These are phyloP conservation scores for Aureobasidium uvarum DNA, from an alignment of 2,329 filamentous ascomycete species.

Conservation along the genomic window DNA sequence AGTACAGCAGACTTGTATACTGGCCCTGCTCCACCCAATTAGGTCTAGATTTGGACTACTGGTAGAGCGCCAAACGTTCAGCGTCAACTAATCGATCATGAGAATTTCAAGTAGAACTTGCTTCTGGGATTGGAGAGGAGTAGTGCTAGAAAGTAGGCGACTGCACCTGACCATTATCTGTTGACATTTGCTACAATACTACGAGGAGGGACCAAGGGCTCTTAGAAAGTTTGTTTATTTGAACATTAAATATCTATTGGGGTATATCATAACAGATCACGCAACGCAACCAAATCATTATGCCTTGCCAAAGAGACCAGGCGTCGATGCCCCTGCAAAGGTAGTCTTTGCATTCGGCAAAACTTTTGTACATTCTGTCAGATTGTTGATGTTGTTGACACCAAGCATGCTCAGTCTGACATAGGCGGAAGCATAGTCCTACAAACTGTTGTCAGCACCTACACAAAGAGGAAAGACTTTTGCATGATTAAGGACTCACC, in stretches of 20 bases:
- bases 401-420: conserved; percentile 32
- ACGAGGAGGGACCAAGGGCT: no score
- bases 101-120: not conserved
- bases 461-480: not conserved
- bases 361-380: conserved; percentile 33
- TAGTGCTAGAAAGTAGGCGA: not conserved
- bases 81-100: not conserved
- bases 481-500: conserved; percentile 15
- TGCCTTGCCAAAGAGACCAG: not conserved
- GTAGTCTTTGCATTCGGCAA: conserved; percentile 29
- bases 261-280: not conserved
- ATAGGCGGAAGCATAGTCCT: conserved; percentile 34
- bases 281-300: not conserved
- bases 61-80: not conserved
- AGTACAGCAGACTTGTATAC: conserved; percentile 1
- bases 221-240: not conserved
- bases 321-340: conserved; percentile 12
- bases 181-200: no score
- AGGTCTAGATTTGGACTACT: not conserved
- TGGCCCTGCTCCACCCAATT: not conserved
- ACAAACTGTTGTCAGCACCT: conserved; percentile 2
- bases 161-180: not conserved
- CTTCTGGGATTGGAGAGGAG: not conserved
- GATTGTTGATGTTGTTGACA: conserved; percentile 34
- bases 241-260: not conserved